Evolutionary conservation across 257 asterid genomes (phyloP).

Genomic region (Solanum gandarillasii): DNA sequence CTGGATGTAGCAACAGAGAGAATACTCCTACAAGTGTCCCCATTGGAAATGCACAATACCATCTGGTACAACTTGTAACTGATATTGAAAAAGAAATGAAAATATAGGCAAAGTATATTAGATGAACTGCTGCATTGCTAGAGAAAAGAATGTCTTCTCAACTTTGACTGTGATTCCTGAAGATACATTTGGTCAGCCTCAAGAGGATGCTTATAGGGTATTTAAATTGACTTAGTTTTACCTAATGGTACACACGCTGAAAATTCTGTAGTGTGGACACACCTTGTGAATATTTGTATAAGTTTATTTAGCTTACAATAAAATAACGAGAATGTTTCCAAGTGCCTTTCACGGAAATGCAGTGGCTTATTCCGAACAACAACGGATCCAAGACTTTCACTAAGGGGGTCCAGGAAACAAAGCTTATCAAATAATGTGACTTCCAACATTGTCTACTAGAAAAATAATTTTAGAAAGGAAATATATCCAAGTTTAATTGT

Average conservation of each 20-base stretch:
- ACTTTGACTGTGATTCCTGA: not conserved
- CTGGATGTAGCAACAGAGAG: not conserved
- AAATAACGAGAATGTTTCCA: not conserved
- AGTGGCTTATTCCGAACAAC: not conserved
- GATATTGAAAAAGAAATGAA: not conserved
- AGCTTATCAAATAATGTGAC: not conserved
- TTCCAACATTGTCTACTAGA: not conserved
- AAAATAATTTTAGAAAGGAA: not conserved
- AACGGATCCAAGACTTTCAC: not conserved
- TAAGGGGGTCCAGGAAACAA: not conserved
- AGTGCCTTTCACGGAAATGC: not conserved
- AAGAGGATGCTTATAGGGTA: not conserved
- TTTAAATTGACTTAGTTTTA: not conserved
- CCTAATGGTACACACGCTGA: not conserved
- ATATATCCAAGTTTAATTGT: not conserved
- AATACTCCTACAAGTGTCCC: not conserved
- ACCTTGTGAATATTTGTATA: not conserved
- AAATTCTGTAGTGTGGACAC: not conserved
- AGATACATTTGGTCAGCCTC: not conserved
- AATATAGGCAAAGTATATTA: not conserved
- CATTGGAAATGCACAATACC: not conserved
- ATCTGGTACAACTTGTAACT: not conserved
- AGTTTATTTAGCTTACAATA: not conserved
- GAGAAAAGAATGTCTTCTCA: not conserved
- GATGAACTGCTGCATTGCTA: not conserved